Evolutionary conservation across 2,329 filamentous ascomycete genomes (phyloP), one percentile per base, ranked within the genome.

Genomic region (Meredithiella fracta): DNA sequence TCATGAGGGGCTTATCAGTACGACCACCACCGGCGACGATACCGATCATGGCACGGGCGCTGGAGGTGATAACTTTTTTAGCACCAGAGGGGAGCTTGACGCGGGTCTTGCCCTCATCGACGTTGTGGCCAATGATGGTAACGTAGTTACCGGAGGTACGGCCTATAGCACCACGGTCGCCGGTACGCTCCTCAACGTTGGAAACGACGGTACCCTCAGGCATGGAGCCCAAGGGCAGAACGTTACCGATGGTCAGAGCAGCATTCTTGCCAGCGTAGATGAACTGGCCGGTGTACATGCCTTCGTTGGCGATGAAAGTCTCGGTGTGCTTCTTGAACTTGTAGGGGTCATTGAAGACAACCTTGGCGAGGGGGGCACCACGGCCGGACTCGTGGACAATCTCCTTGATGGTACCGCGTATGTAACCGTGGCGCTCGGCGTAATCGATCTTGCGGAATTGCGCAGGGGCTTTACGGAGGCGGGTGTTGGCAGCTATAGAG

Each of bases 231-330:
- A 98, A 83, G 64, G 92, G 92, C 62, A 98, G 87, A 71, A 98
- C 76, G 82, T 98, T 98, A 74, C 92, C 92, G 73, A 98, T 84
- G 69, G 86, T 97, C 70, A 98, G 82, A 64, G 85, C 79, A 68
- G 92, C 92, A 78, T 95, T 92, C 88, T 98, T 98, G 72, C 92
- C 92, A 71, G 91, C 92, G 77, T 98, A 98, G 85, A 98, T 89
- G 82, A 98, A 98, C 77, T 98, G 92, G 72, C 92, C 92, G 65
- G 92, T 96, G 87, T 97, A 98, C 90, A 97, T 96, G 79, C 92
- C 92, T 81, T 97, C 92, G 78, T 97, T 98, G 76, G 92, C 92
- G 71, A 98, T 98, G 85, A 98, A 96, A 66, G 92, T 98, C 85
- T 98, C 90, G 73, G 85, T 91, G 73, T 89, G 78, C 72, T 90